Conservation (phyloP, 2,329 filamentous ascomycete species). For the Penicillium decumbens region DNA sequence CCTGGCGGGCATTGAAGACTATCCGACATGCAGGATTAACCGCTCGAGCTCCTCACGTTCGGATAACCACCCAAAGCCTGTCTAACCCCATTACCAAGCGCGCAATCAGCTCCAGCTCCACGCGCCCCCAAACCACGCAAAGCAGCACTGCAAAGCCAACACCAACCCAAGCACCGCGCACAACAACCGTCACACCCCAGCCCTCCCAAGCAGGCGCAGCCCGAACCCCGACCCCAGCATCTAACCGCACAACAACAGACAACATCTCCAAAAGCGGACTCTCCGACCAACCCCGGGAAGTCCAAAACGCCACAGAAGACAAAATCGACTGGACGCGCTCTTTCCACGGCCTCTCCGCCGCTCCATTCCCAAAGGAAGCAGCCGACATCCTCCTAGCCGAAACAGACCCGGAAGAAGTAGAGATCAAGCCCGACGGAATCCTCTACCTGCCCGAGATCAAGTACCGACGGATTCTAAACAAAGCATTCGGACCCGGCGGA, state of each 20-base stretch:
- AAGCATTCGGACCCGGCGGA: constrained; percentile 86
- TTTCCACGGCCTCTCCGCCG: constrained; percentile 70
- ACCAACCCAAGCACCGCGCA: constrained; percentile 1
- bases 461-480: constrained; percentile 84
- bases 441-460: constrained; percentile 97
- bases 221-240: constrained; percentile 20
- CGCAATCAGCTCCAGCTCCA: constrained; percentile 17
- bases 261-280: constrained; percentile 40
- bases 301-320: constrained; percentile 27
- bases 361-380: constrained; percentile 66
- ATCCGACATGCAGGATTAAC: constrained; percentile 12
- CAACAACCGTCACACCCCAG: constrained; percentile 9
- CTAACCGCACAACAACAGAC: constrained; percentile 30
- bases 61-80: constrained; percentile 4
- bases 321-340: constrained; percentile 78
- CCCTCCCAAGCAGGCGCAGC: constrained; percentile 18
- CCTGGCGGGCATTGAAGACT: constrained; percentile 19
- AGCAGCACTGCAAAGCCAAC: constrained; percentile 9
- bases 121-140: constrained; percentile 11
- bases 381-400: constrained; percentile 64
- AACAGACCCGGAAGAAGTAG: constrained; percentile 69
- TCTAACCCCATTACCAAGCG: constrained; percentile 10
- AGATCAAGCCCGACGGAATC: constrained; percentile 97
- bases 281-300: constrained; percentile 33
- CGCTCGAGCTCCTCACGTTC: constrained; percentile 13